phyloP scores from a whole-genome alignment of 345 rosid species.

The Jatropha curcas region DNA sequence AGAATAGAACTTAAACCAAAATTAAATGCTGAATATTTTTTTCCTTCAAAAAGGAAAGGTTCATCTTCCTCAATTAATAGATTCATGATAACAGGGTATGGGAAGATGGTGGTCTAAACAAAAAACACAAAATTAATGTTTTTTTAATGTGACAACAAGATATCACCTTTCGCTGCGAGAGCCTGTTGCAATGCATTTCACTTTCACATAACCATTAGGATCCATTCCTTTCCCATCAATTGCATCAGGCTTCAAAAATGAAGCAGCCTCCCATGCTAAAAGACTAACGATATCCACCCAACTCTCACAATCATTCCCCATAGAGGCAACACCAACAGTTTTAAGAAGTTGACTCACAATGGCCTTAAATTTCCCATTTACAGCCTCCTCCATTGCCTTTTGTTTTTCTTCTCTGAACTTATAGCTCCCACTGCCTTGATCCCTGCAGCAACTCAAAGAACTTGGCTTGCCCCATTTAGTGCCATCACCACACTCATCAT shows the following conservation, averaged over 20 bases:
- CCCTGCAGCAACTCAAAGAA: constrained; percentile 45
- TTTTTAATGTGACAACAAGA: background rate
- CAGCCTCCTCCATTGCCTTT: constrained; percentile 59
- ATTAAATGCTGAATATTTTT: background rate
- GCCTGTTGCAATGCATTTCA: constrained; percentile 94
- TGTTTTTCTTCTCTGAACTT: constrained; percentile 55
- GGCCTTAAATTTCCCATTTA: constrained; percentile 68
- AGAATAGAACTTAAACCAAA: background rate
- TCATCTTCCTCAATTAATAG: background rate
- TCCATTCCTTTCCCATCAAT: constrained; percentile 57
- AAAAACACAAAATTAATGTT: background rate
- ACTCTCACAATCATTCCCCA: constrained; percentile 41
- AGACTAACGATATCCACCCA: constrained; percentile 75
- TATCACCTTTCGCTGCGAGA: constrained; percentile 65
- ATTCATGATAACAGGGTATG: background rate
- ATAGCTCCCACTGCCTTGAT: constrained; percentile 43
- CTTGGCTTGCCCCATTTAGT: constrained; percentile 60
- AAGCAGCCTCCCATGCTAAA: constrained; percentile 92
- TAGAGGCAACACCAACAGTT: constrained; percentile 46
- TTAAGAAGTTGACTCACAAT: constrained; percentile 60
- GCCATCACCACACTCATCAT: constrained; percentile 71
- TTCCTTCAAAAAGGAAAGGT: background rate
- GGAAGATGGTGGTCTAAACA: background rate
- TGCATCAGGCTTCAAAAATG: constrained; percentile 62
- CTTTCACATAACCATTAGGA: constrained; percentile 67